A percentile compares a stretch with the other conserved stretches of the same genome.
These are phyloP conservation scores for Akanthomyces uredinophilus DNA, from an alignment of 2,329 filamentous ascomycete genomes.

Conservation along the genomic window DNA sequence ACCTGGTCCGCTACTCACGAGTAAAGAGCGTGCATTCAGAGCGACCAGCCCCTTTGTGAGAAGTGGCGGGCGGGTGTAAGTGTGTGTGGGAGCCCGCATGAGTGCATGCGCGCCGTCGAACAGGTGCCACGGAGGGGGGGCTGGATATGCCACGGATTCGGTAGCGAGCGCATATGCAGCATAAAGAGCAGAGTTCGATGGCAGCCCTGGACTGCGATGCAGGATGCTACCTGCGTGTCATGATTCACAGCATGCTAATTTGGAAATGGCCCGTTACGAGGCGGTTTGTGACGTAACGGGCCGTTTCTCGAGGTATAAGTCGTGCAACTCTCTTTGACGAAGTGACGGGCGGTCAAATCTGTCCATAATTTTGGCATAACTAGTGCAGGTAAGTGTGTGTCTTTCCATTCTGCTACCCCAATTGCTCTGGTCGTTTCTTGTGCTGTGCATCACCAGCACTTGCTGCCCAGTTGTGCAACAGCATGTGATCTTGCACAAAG, in stretches of 20 bases:
- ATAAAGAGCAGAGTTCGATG: not conserved
- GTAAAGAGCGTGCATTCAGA: constrained; percentile 8
- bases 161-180: not conserved
- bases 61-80: not conserved
- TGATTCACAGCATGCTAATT: not conserved
- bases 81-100: not conserved
- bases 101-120: not conserved
- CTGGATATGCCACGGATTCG: not conserved
- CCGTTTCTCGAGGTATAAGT: not conserved
- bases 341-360: not conserved
- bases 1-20: not conserved
- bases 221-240: constrained; percentile 1
- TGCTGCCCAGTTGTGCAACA: too few species aligned
- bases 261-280: not conserved
- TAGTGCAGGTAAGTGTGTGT: too few species aligned
- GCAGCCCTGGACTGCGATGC: not conserved
- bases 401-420: too few species aligned
- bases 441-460: too few species aligned
- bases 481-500: too few species aligned
- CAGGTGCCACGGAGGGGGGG: not conserved
- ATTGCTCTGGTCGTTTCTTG: too few species aligned
- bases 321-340: not conserved
- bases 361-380: too few species aligned
- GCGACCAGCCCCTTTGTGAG: not conserved
- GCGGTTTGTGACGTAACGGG: not conserved